Base-by-base conservation (phyloP, 805 yeast species). In the Pichia pseudocactophila region DNA sequence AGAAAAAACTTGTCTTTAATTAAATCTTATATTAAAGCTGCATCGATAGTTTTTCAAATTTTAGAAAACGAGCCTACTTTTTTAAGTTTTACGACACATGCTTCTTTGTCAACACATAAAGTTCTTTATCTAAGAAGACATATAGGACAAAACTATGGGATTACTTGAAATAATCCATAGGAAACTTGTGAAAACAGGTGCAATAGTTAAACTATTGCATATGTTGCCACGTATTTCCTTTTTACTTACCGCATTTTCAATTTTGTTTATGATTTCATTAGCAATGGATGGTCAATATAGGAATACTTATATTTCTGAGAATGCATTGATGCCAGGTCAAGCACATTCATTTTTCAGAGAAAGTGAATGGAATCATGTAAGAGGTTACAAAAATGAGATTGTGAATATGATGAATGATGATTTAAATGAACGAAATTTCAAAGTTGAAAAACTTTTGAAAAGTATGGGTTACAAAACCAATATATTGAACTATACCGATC, bases 281-380 rank as follows among this genome's bases (percentile, higher is more conserved):
- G 96, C 97, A 0, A 48, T 78, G 51, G 82, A 82, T 15, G 97
- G 96, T 17, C 86, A 85, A 56, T 86, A 67, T 59, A 69, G 97
- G 42, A 63, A 70, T 48, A 87, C 96, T 2, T 92, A 92, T 59
- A 82, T 89, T 11, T 82, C 95, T 7, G 99, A 92, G 57, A 92
- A 92, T 62, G 99, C 99, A 27, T 68, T 92, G 59, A 80, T 92
- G 85, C 97, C 99, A 7, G 89, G 95, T 0, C 97, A 92, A 59
- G 97, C 92, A 2, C 80, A 81, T 52, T 80, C 94, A 19, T 88
- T 87, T 58, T 92, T 85, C 59, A 71, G 97, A 42, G 97, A 90
- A 56, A 77, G 87, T 33, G 97, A 92, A 58, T 92, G 97, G 97
- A 86, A 89, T 54, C 68, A 83, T 42, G 75, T 87, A 27, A 69